Evolutionary conservation across 768 basidiomycete genomes (phyloP).

Genomic region (Lentinula detonsa): DNA sequence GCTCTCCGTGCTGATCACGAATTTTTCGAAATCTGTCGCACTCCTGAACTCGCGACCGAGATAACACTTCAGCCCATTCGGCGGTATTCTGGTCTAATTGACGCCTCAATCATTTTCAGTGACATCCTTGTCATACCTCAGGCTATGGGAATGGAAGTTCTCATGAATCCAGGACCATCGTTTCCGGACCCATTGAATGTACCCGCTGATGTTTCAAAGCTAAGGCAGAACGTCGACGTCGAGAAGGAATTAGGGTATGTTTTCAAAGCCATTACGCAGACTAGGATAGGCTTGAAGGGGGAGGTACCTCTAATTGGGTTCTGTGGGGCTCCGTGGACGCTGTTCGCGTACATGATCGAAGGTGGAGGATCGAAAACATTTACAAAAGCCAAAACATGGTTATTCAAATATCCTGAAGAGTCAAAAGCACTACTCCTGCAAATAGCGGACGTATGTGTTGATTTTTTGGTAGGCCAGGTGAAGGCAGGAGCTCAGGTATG

Average conservation of each 20-base stretch:
- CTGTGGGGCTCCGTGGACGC: slow-evolving; percentile 96
- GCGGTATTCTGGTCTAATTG: slow-evolving; percentile 79
- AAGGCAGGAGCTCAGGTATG: slow-evolving; percentile 93
- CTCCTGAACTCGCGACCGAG: slow-evolving; percentile 82
- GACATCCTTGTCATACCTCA: slow-evolving; percentile 98
- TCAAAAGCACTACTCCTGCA: slow-evolving; percentile 69
- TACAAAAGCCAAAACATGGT: slow-evolving; percentile 90
- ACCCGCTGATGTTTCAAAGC: slow-evolving; percentile 64
- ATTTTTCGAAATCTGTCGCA: slow-evolving; percentile 94
- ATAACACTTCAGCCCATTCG: slow-evolving; percentile 93
- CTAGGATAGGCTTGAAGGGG: slow-evolving; percentile 74
- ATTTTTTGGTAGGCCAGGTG: slow-evolving; percentile 88
- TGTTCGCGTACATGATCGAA: slow-evolving; percentile 98
- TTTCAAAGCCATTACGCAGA: slow-evolving; percentile 85
- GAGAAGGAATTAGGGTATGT: slow-evolving; percentile 84
- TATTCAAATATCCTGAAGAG: slow-evolving; percentile 85
- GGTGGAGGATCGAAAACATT: slow-evolving; percentile 90
- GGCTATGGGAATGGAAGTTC: slow-evolving; percentile 92
- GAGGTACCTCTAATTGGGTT: slow-evolving; percentile 96
- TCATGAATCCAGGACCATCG: slow-evolving; percentile 89
- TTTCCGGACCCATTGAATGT: slow-evolving; percentile 83
- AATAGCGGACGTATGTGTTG: slow-evolving; percentile 86
- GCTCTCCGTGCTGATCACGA: slow-evolving; percentile 79
- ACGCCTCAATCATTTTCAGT: slow-evolving; percentile 96
- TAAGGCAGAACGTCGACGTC: slow-evolving; percentile 66